Conservation (phyloP, 1,284 basidiomycete genomes). For the Rhodotorula sp. region DNA sequence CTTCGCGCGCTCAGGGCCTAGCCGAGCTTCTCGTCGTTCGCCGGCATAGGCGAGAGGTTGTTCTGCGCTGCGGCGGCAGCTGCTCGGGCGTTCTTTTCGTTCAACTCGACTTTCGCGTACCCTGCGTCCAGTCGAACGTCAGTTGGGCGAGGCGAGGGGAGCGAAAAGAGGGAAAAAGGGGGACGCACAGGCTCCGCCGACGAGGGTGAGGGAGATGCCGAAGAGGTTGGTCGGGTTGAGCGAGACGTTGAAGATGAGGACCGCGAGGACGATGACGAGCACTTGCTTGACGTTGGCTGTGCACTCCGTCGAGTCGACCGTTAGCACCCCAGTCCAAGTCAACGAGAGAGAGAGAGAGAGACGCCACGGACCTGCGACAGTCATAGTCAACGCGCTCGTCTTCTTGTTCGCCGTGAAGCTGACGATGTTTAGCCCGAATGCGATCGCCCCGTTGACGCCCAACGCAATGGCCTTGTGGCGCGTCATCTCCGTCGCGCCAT, state of each 20-base stretch:
- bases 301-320: background rate
- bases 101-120: conserved; percentile 39
- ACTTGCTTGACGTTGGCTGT: conserved; percentile 88
- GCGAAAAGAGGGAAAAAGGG: background rate
- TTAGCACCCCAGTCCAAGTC: background rate
- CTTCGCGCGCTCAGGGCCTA: background rate
- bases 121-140: background rate
- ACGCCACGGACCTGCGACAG: conserved; percentile 68
- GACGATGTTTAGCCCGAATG: conserved; percentile 85
- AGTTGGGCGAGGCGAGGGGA: background rate
- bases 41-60: too few species aligned
- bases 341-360: background rate
- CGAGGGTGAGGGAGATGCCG: conserved; percentile 75
- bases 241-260: conserved; percentile 73
- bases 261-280: conserved; percentile 80
- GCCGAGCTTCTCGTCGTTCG: conserved; percentile 5
- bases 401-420: conserved; percentile 73
- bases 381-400: conserved; percentile 80
- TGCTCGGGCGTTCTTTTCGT: conserved; percentile 32
- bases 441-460: conserved; percentile 73
- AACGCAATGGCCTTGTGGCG: conserved; percentile 58
- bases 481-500: conserved; percentile 58
- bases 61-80: background rate
- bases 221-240: conserved; percentile 73
- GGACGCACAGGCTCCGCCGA: conserved; percentile 64